Percentiles rank a stretch among this genome's conserved stretches.
Evolutionary conservation across 2,329 filamentous ascomycete genomes (phyloP).

Genomic region (Elsinoe arachidis): DNA sequence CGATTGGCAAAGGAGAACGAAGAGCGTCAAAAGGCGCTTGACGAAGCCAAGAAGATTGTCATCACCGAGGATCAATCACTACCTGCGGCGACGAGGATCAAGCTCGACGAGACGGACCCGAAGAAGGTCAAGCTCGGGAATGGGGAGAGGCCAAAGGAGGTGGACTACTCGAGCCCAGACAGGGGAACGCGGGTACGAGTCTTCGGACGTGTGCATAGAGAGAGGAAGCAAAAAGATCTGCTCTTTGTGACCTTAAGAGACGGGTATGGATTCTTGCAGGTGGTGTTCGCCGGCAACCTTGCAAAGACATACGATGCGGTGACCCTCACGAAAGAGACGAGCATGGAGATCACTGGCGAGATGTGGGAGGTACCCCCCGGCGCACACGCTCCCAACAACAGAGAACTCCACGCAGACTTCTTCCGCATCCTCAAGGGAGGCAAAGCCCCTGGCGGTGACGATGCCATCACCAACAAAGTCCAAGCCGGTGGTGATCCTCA

Average conservation of each 20-base stretch:
- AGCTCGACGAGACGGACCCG: constrained; percentile 61
- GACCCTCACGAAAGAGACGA: constrained; percentile 78
- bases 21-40: constrained; percentile 61
- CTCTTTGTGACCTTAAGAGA: constrained; percentile 81
- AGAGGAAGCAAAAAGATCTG: constrained; percentile 73
- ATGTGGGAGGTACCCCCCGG: constrained; percentile 72
- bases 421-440: constrained; percentile 62
- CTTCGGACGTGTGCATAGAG: constrained; percentile 71
- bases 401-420: constrained; percentile 85
- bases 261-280: constrained; percentile 78
- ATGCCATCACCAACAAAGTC: constrained; percentile 81
- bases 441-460: constrained; percentile 74
- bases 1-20: constrained; percentile 65
- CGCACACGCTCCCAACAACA: constrained; percentile 69
- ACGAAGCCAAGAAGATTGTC: constrained; percentile 73
- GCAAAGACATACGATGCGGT: constrained; percentile 88
- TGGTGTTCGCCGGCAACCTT: constrained; percentile 69
- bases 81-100: constrained; percentile 66
- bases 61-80: constrained; percentile 62
- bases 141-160: constrained; percentile 36
- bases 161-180: constrained; percentile 46
- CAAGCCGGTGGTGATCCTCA: constrained; percentile 60
- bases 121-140: constrained; percentile 47
- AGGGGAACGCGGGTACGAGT: constrained; percentile 71
- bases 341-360: constrained; percentile 74